phyloP scores from a whole-genome alignment of 2,329 filamentous ascomycete genomes.

The Zymoseptoria passerinii region DNA sequence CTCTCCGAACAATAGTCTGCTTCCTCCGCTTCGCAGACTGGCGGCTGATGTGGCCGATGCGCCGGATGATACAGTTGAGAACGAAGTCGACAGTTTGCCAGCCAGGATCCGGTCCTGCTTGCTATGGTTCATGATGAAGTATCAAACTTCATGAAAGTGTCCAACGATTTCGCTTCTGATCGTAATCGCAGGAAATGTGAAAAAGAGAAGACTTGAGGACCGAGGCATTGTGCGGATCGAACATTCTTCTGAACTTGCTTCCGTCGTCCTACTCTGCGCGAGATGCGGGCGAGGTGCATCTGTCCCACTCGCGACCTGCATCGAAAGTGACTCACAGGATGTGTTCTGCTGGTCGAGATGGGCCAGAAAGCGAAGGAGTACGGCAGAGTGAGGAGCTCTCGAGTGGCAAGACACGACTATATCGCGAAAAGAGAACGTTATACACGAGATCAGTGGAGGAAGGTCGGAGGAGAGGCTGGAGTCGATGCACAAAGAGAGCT shows the following conservation, averaged over 20 bases:
- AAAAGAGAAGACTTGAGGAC: slow-evolving; percentile 9
- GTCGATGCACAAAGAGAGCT: neutral
- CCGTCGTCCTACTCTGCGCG: slow-evolving; percentile 1
- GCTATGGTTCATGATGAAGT: slow-evolving; percentile 18
- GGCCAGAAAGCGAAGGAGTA: slow-evolving; percentile 9
- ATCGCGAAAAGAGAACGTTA: slow-evolving; percentile 27
- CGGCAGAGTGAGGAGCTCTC: slow-evolving; percentile 13
- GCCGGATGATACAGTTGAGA: slow-evolving; percentile 26
- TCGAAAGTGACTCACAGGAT: slow-evolving; percentile 21
- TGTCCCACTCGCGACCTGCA: slow-evolving; percentile 12
- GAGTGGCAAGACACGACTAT: slow-evolving; percentile 24
- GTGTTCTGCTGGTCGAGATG: slow-evolving; percentile 14
- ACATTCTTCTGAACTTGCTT: slow-evolving; percentile 1
- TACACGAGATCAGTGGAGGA: slow-evolving; percentile 26
- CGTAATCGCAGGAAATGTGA: slow-evolving; percentile 13
- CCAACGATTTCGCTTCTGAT: slow-evolving; percentile 8
- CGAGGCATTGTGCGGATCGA: slow-evolving; percentile 15
- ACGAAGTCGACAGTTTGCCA: slow-evolving; percentile 28
- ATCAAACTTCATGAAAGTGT: slow-evolving; percentile 16
- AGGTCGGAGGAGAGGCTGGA: slow-evolving; percentile 28
- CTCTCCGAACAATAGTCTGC: slow-evolving; percentile 41
- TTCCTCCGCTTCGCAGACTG: slow-evolving; percentile 31
- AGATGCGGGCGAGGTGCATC: slow-evolving; percentile 1
- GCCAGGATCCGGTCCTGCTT: slow-evolving; percentile 25
- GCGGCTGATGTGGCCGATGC: slow-evolving; percentile 29